A percentile compares a stretch with the other conserved stretches of the same genome.
Conservation (phyloP, 306 rosid genomes). For the Lablab purpureus region DNA sequence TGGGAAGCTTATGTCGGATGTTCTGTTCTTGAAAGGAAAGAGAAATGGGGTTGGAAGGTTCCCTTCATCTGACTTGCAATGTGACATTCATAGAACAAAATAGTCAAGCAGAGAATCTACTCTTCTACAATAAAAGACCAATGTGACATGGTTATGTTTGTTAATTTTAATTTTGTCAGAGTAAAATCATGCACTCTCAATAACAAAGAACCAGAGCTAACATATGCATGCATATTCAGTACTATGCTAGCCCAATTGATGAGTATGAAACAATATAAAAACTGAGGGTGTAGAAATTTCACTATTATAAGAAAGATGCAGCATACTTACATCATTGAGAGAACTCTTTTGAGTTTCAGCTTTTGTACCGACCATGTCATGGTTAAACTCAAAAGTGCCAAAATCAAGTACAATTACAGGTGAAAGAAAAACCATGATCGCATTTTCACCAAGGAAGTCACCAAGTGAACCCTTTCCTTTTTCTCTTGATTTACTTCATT, state of each 20-base stretch:
- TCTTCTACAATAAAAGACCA: no score
- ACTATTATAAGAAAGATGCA: no score
- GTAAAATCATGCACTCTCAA: no score
- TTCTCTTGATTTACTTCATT: neutral
- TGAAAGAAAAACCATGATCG: conserved; percentile 7
- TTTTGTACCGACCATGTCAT: neutral
- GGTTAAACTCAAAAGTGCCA: neutral
- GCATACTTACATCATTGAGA: no score
- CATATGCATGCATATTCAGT: no score
- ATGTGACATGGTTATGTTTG: no score
- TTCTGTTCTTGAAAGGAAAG: neutral
- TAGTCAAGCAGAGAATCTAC: neutral
- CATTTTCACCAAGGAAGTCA: conserved; percentile 23
- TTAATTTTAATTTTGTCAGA: no score
- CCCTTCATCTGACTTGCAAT: neutral
- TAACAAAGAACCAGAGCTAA: neutral
- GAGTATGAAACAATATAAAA: neutral
- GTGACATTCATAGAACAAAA: neutral
- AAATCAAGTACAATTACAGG: neutral
- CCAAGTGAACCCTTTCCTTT: neutral
- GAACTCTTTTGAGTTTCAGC: no score
- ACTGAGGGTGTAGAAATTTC: no score
- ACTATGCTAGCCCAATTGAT: no score
- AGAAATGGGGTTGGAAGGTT: neutral
- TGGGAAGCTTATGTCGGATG: no score